These are phyloP conservation scores for Trapa bicornis DNA, from an alignment of 345 rosid species.

Conservation along the genomic window DNA sequence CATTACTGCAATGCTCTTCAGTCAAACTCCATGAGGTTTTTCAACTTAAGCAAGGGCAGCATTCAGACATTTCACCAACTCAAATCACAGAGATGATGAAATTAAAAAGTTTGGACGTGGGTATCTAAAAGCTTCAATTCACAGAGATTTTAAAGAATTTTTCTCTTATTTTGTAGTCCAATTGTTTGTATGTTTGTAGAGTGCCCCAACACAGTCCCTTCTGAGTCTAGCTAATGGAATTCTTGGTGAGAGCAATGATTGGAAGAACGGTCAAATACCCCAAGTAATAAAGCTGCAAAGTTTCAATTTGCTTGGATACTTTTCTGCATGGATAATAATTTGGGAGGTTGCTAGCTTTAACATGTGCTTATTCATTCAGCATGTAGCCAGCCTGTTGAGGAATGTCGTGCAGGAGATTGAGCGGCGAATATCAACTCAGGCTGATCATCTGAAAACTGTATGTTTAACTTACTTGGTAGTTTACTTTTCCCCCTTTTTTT, in stretches of 20 bases:
- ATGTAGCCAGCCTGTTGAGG: slow-evolving; percentile 69
- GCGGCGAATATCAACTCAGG: slow-evolving; percentile 92
- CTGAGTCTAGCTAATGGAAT: slow-evolving; percentile 78
- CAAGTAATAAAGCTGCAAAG: slow-evolving; percentile 32
- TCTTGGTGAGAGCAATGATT: slow-evolving; percentile 79
- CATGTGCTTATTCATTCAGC: slow-evolving; percentile 35
- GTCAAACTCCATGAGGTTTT: slow-evolving; percentile 83
- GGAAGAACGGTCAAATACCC: slow-evolving; percentile 70
- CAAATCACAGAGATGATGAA: slow-evolving; percentile 86
- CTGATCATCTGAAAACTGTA: slow-evolving; percentile 87
- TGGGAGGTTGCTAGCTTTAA: slow-evolving; percentile 5
- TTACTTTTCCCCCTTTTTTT: not conserved
- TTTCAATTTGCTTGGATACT: not conserved
- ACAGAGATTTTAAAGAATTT: not conserved
- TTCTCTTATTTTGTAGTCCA: not conserved
- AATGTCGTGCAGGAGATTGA: slow-evolving; percentile 93
- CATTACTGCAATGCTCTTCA: slow-evolving; percentile 43
- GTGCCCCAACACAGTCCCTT: slow-evolving; percentile 88
- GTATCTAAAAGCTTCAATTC: not conserved
- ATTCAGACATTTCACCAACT: slow-evolving; percentile 64
- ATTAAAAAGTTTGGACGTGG: slow-evolving; percentile 70
- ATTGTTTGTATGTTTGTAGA: slow-evolving; percentile 34
- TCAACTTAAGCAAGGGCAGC: slow-evolving; percentile 75
- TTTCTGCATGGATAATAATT: not conserved
- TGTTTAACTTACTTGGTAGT: slow-evolving; percentile 4